Evolutionary conservation across 345 rosid species (phyloP), one percentile per base, ranked within the genome.

Genomic region (Eucalyptus coolabah): DNA sequence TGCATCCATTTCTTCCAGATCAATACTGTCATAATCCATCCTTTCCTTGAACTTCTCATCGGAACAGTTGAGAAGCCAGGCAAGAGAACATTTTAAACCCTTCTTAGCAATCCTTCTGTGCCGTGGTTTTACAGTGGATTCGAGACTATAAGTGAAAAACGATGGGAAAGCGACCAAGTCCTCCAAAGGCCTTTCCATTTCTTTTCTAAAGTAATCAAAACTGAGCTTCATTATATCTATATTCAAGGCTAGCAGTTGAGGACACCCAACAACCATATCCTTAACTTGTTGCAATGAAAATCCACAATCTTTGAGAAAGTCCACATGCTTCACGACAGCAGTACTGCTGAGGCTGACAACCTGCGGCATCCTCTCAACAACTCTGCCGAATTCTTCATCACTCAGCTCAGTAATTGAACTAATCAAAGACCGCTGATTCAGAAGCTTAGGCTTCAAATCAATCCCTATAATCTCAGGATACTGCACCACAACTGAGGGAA

Each of bases 331-430:
- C 81, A 92, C 56, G 59, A 96, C 89, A 32, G 98, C 93, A 19
- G 91, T 50, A 89, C 90, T 94, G 80, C 92, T 94, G 54, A 95
- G 93, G 86, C 96, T 96, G 88, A 96, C 97, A 85, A 94, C 93
- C 92, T 95, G 99, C 0, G 99, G 99, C 99, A 97, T 96, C 93
- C 99, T 96, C 94, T 96, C 99, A 50, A 96, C 86, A 65, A 96
- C 89, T 67, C 93, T 87, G 49, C 95, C 97, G 51, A 98, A 91
- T 86, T 98, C 97, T 50, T 95, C 96, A 9, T 93, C 91, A 92
- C 90, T 86, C 89, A 92, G 91, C 90, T 93, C 95, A 87, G 92
- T 91, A 82, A 93, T 89, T 26, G 97, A 94, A 88, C 88, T 88
- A 63, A 98, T 95, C 93, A 95, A 93, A 91, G 89, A 86, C 91